Evolutionary conservation across 1,284 basidiomycete genomes (phyloP), one percentile per base, ranked within the genome.

Genomic region (Ustilago crameri): DNA sequence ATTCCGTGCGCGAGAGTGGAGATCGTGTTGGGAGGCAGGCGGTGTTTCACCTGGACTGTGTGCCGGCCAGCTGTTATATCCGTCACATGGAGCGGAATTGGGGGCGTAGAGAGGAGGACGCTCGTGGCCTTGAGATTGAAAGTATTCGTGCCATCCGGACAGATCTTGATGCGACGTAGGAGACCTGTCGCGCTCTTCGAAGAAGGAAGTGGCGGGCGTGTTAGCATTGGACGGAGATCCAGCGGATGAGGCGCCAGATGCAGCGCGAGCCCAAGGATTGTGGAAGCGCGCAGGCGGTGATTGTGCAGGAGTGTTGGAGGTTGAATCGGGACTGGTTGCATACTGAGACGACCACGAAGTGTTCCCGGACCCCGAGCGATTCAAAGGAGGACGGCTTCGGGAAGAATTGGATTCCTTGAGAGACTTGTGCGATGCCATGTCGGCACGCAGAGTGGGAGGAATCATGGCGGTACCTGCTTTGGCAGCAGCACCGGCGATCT

Each of bases 391-490:
- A 22, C 60, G 60, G 45, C 23, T 57, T 45, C 49, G 52, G 12
- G 51, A 55, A 18, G 63, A 48, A 23, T 40, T 37, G 20, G 51
- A 30, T 1, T 63, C 56, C 37, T 56, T 63, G 26, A 41, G 9
- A n/a, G 35, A 17, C 38, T 61, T 64, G 37, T 24, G 9, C 14
- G 60, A 50, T 9, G 58, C 55, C 46, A 73, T 48, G 15, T 73
- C 70, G 0, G 64, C 60, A 22, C 70, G 57, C 20, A 78, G 20
- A 2, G 76, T 76, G 5, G 74, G 74, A 3, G 76, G 67, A 20
- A 78, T 74, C 41, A 78, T 76, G 40, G 80, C 73, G 10, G 66
- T 70, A 23, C 66, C 74, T n/a, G 79, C 73, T 34, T 72, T 69
- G 41, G 79, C 74, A 5, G 79, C 78, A 9, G 68, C 74, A 14